Evolutionary conservation across 2,329 filamentous ascomycete species (phyloP), one percentile per base, ranked within the genome.

Genomic region (Epichloe gansuensis): DNA sequence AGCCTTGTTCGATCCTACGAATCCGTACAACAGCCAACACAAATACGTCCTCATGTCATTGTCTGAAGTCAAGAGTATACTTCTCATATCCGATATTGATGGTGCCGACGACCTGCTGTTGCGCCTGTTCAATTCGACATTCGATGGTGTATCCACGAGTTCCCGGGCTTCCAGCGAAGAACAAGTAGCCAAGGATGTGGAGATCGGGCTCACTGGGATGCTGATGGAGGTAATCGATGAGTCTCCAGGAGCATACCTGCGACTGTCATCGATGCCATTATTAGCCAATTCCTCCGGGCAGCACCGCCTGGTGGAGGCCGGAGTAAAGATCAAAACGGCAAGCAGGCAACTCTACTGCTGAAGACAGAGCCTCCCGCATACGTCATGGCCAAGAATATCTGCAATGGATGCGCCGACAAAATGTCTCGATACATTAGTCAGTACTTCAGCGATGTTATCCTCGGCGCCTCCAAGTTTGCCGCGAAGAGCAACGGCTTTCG

Each of bases 391-490:
- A 95, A 94, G 69, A 88, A 87, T 2, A 84, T 98, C 45, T 98
- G 93, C 72, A 93, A 90, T 62, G 80, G 80, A 17, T 94, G 85
- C 60, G 82, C 88, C 1, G 91, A 96, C 60, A 94, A 94, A 69
- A 96, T 98, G 91, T 85, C 89, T 1, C 85, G 90, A 56, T 89
- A 94, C 59, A 85, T 97, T 52, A 91, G 89, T 59, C 90, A 95
- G 63, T 98, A 97, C 67, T 98, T 98, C 67, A 95, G 90, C 68
- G 90, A 95, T 53, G 90, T 97, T 50, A 94, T 98, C 54, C 83
- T 97, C 56, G 90, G 96, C 63, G 87, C 90, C 3, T 90, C 83
- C 39, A 80, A 74, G 12, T 76, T 80, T 46, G 73, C 72, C 21
- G 72, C 72, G 9, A 75, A 77, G 59, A 58, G 73, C 51, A 84